Conservation (phyloP, 1,284 basidiomycete genomes). For the Tausonia pullulans region DNA sequence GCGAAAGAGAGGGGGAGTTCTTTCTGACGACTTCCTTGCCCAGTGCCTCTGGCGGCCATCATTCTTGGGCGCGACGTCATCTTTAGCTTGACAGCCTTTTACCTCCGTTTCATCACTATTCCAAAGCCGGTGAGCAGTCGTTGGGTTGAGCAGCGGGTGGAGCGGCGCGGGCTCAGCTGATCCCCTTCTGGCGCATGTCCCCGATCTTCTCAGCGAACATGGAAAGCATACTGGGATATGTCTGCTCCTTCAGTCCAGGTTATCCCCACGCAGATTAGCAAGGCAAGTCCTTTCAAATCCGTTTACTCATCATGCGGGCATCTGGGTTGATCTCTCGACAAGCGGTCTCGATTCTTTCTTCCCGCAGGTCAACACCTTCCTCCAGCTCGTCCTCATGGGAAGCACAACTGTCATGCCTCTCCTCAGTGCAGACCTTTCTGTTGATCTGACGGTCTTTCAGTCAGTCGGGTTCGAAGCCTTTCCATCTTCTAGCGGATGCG, state of each 20-base stretch:
- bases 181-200: too few species aligned
- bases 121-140: constrained; percentile 33
- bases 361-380: constrained; percentile 66
- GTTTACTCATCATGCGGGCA: too few species aligned
- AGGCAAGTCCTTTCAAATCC: constrained; percentile 41
- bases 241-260: constrained; percentile 90
- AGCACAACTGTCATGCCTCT: constrained; percentile 73
- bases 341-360: too few species aligned
- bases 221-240: constrained; percentile 85
- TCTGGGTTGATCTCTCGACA: too few species aligned
- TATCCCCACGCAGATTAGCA: constrained; percentile 77
- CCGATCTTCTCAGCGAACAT: constrained; percentile 58
- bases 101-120: constrained; percentile 81
- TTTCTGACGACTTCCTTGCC: neutral
- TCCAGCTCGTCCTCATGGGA: constrained; percentile 86
- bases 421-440: constrained; percentile 29
- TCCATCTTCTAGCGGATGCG: neutral
- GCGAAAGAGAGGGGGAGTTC: too few species aligned
- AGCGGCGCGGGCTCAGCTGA: too few species aligned
- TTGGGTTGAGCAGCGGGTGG: too few species aligned
- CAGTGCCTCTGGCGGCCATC: constrained; percentile 71
- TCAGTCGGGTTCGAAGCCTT: neutral
- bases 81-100: constrained; percentile 81
- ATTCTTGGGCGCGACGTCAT: constrained; percentile 83
- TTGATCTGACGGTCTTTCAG: neutral